These are phyloP conservation scores for Blastobotrys parvus DNA, from an alignment of 805 yeast genomes.

Conservation along the genomic window DNA sequence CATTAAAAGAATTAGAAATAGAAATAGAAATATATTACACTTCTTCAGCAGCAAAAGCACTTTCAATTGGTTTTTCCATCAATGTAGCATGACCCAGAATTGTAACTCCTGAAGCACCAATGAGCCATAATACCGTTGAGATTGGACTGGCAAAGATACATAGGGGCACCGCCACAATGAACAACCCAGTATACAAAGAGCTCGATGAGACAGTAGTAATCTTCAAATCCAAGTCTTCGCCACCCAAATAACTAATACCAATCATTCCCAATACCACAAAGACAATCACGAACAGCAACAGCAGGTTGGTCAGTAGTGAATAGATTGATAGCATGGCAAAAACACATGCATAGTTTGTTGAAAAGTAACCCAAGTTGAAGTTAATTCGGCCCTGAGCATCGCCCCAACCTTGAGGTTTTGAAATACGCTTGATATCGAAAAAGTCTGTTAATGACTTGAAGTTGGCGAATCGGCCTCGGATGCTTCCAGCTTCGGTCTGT, in stretches of 20 bases:
- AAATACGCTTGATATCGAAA: constrained; percentile 79
- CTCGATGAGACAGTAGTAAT: constrained; percentile 64
- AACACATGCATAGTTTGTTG: constrained; percentile 75
- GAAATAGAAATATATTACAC: no score
- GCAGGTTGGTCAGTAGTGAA: constrained; percentile 77
- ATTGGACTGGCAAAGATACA: constrained; percentile 86
- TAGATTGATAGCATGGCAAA: constrained; percentile 68
- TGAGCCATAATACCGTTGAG: constrained; percentile 83
- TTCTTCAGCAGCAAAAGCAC: constrained; percentile 77
- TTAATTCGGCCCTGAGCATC: constrained; percentile 85
- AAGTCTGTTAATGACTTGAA: constrained; percentile 89
- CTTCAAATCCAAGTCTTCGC: constrained; percentile 68
- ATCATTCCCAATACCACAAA: constrained; percentile 66
- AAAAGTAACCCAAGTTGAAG: constrained; percentile 79
- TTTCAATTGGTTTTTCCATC: constrained; percentile 92
- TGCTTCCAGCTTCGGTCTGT: constrained; percentile 11
- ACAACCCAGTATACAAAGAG: constrained; percentile 75
- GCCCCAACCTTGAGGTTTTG: constrained; percentile 83
- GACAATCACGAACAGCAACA: constrained; percentile 71
- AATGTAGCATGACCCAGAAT: constrained; percentile 82
- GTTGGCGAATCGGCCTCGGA: constrained; percentile 60
- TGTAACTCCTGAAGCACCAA: constrained; percentile 72
- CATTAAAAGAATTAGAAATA: no score
- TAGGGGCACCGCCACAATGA: constrained; percentile 68
- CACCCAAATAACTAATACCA: constrained; percentile 72